Base-by-base conservation (phyloP, 129 eudicot genomes). In the Silybum marianum region DNA sequence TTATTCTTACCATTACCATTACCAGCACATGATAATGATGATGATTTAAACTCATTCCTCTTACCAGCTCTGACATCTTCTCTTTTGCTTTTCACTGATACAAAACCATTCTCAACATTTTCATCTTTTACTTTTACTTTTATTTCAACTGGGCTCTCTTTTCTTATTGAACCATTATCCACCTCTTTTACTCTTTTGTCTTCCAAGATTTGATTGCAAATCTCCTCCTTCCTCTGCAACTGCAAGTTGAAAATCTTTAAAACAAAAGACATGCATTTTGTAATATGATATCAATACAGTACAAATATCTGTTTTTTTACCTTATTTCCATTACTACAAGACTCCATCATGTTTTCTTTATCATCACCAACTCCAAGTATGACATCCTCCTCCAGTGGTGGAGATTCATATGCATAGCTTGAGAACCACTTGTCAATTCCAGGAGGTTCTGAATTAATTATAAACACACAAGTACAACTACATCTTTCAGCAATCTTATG, bases 331-430 rank as follows among this genome's bases (percentile, higher is more conserved):
- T 71, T 58, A 71, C 60, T 65, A 54, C 71, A 24, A 81, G 11
- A n/a, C 62, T 51, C 72, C 23, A 28, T 72, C 38, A 14, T 73
- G 21, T 34, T 30, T 70, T 69, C 77, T 75, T 77, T 66, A 75
- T n/a, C 72, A 72, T 48, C 78, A 74, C 78, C 80, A 84, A 81
- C 78, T 71, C 80, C 80, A 84, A 81, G 26, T 23, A 77, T 21
- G 51, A 86, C 80, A 16, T 80, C 87, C 25, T 80, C 87, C 25
- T 80, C 84, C 32, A 79, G 21, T 58, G 71, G 78, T 9, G 97
- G 97, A 80, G 98, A 91, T 76, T 93, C 94, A 62, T 93, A 93
- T 66, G 77, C 87, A 83, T 91, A 91, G 84, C 97, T 93, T 14
- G 89, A 84, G 82, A 89, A 91, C 93, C 97, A 91, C 71, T 91